Evolutionary conservation across 2,329 filamentous ascomycete genomes (phyloP).

Genomic region (Calonectria crousiana): DNA sequence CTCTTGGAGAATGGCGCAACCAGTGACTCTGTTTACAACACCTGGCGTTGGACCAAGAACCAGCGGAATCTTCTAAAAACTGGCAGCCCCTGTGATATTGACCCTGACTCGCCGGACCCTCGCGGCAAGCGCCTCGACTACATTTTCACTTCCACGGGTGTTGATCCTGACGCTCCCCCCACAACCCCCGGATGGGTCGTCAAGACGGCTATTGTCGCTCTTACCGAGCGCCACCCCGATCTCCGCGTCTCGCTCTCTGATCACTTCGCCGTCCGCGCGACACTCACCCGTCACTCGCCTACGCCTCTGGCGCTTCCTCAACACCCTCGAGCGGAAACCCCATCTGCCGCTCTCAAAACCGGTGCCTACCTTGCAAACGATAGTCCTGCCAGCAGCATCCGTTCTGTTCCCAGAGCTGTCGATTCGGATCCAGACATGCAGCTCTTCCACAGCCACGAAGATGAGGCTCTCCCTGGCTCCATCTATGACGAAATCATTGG

Average conservation of each 20-base stretch:
- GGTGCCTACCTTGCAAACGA: constrained; percentile 42
- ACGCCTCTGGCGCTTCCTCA: constrained; percentile 31
- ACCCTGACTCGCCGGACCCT: constrained; percentile 76
- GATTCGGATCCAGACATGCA: constrained; percentile 48
- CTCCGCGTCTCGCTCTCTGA: constrained; percentile 91
- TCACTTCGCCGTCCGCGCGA: constrained; percentile 91
- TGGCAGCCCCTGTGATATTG: constrained; percentile 67
- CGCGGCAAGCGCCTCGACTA: constrained; percentile 93
- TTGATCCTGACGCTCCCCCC: constrained; percentile 48
- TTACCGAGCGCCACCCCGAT: constrained; percentile 84
- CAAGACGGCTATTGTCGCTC: constrained; percentile 77
- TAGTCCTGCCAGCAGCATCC: constrained; percentile 40
- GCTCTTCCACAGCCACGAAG: constrained; percentile 44
- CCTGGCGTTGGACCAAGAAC: constrained; percentile 88
- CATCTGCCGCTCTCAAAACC: constrained; percentile 41
- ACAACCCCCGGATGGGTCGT: constrained; percentile 72
- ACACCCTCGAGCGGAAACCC: constrained; percentile 33
- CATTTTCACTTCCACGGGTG: constrained; percentile 80
- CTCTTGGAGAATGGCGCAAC: constrained; percentile 85
- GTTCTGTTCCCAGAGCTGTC: constrained; percentile 33
- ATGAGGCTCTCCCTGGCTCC: constrained; percentile 32
- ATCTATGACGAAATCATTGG: constrained; percentile 69
- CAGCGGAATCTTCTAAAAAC: constrained; percentile 76
- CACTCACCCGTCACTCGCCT: constrained; percentile 67
- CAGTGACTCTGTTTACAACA: constrained; percentile 88